Evolutionary conservation across 768 basidiomycete species (phyloP), one percentile per base, ranked within the genome.

Genomic region (Lyophyllum atratum): DNA sequence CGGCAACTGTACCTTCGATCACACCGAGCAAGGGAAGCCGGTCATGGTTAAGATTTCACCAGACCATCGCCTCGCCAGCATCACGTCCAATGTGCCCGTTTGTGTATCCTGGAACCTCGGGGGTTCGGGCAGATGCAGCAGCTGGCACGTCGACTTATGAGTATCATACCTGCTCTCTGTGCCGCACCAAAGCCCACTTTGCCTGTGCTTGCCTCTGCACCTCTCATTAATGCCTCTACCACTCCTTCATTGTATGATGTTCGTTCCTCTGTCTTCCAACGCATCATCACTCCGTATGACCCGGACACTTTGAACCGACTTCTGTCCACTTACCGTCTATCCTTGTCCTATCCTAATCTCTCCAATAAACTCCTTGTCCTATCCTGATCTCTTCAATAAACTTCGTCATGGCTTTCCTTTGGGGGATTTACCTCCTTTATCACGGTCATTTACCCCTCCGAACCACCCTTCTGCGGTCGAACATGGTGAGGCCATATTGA

Each of bases 351-450:
- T n/a, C n/a, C n/a, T n/a, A n/a, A n/a, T n/a, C n/a, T n/a, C n/a
- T n/a, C n/a, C n/a, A n/a, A n/a, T n/a, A n/a, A n/a, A n/a, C 8
- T 26, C 45, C 1, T 0, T 49, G 0, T 3, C 39, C 25, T 76
- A 76, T 33, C 75, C 74, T 0, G 9, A 59, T 1, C 65, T 79
- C 2, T 47, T 66, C 11, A 1, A 49, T 5, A 75, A 74, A 24
- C 63, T 79, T 1, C 52, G 55, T 0, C 8, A 63, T 11, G 72
- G 74, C 2, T 77, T 77, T 48, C 72, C 71, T 0, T 53, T 78
- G 1, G 73, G 75, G 1, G 40, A 60, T 2, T 72, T 77, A 62
- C 70, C 73, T 39, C 2, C 21, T 14, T 56, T 67, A 22, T 3
- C 17, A 10, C 19, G 22, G 2, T 21, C 43, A 6, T 42, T 52